Evolutionary conservation across 352 stramenopile genomes (phyloP), one percentile per base, ranked within the genome.

Genomic region (Phytophthora tentaculata): DNA sequence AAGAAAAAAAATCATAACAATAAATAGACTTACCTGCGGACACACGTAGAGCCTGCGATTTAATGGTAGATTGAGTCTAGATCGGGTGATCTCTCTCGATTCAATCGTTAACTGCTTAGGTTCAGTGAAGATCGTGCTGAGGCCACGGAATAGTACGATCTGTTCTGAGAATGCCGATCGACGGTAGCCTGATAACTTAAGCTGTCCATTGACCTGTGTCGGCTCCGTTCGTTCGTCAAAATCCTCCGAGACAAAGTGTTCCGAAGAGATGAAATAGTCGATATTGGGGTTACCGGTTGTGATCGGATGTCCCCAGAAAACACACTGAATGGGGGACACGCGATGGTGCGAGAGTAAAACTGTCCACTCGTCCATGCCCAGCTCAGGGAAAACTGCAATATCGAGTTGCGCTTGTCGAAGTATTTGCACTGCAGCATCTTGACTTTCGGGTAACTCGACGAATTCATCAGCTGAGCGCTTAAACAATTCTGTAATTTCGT

Each of bases 261-360:
- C 67, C 3, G 83, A 91, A 1, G 76, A 83, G 44, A 97, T 77
- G 55, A 95, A 96, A 53, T 95, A 96, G 66, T 97, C 91, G 37
- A 97, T 92, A 2, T 74, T 58, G 2, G 77, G 68, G 56, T 89
- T 83, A 10, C 79, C 88, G 0, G 82, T 92, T 14, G 89, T 96
- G 55, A 91, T 83, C 16, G 89, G 89, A 53, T 97, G 89, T 23
- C 91, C 91, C 91, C 91, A 97, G 54, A 96, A 96, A 5, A 91
- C 76, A 44, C 86, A 84, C 56, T 94, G 86, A 1, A 96, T 73
- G 0, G 73, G 76, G 14, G 90, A 89, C 6, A 97, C 43, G 7
- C 91, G 82, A 29, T 87, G 77, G 65, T 94, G 89, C 1, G 88
- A 79, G 6, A 90, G 76, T 35, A 87, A 69, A 16, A 95, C 81